These are phyloP conservation scores for Furcasterigmium furcatum DNA, from an alignment of 2,329 filamentous ascomycete genomes.

Conservation along the genomic window DNA sequence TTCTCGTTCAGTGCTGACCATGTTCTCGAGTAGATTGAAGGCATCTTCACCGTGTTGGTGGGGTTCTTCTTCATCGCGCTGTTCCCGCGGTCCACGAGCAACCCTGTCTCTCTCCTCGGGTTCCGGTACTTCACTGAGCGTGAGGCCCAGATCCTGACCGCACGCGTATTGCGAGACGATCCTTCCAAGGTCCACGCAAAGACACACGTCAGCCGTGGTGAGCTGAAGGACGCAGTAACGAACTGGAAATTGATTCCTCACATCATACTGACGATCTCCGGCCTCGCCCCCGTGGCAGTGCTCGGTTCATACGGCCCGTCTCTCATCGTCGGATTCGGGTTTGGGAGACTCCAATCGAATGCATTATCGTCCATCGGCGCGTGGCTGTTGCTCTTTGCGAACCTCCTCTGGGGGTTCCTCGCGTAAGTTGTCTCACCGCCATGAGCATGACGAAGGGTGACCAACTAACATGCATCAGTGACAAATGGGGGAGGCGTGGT, in stretches of 20 bases:
- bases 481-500: slow-evolving; percentile 17
- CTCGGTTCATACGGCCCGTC: slow-evolving; percentile 25
- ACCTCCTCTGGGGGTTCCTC: slow-evolving; percentile 24
- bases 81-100: slow-evolving; percentile 22
- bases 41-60: slow-evolving; percentile 29
- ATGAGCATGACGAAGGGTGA: slow-evolving; percentile 5
- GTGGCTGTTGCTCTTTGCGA: slow-evolving; percentile 27
- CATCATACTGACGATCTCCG: slow-evolving; percentile 22
- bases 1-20: not conserved
- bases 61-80: slow-evolving; percentile 24
- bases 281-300: slow-evolving; percentile 21
- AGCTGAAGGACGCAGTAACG: slow-evolving; percentile 29
- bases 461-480: slow-evolving; percentile 10
- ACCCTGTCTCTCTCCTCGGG: slow-evolving; percentile 24
- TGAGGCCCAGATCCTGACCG: slow-evolving; percentile 27
- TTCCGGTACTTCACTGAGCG: slow-evolving; percentile 27
- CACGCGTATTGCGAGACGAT: slow-evolving; percentile 28
- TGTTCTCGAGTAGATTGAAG: slow-evolving; percentile 31
- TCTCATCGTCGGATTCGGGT: slow-evolving; percentile 29
- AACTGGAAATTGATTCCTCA: slow-evolving; percentile 33
- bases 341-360: slow-evolving; percentile 26
- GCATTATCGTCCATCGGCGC: slow-evolving; percentile 30
- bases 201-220: slow-evolving; percentile 22
- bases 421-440: slow-evolving; percentile 9
- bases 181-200: slow-evolving; percentile 27